These are phyloP conservation scores for Xylaria longipes DNA, from an alignment of 495 filamentous ascomycete species.

Conservation along the genomic window DNA sequence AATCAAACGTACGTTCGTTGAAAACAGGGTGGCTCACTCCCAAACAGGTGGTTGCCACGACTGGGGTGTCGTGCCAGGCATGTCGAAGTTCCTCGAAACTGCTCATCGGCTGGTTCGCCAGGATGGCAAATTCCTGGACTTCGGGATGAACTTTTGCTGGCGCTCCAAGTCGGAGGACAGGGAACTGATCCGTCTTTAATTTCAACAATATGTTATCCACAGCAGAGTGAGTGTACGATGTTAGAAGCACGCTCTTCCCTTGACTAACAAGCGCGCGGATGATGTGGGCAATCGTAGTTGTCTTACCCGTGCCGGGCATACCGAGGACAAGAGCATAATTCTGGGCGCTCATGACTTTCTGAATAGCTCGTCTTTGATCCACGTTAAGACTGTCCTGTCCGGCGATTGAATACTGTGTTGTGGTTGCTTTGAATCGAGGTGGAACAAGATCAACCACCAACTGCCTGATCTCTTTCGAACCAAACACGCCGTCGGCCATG, in stretches of 20 bases:
- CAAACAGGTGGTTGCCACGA: constrained; percentile 94
- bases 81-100: constrained; percentile 83
- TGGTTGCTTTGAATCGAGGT: constrained; percentile 72
- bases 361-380: constrained; percentile 83
- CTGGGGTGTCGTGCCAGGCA: constrained; percentile 79
- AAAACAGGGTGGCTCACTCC: constrained; percentile 90
- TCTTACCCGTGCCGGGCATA: constrained; percentile 98
- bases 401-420: constrained; percentile 63
- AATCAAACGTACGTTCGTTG: constrained; percentile 88
- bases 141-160: constrained; percentile 85
- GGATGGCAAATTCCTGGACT: constrained; percentile 79
- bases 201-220: constrained; percentile 98
- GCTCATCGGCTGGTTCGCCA: constrained; percentile 71
- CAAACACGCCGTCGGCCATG: constrained; percentile 79
- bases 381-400: constrained; percentile 73
- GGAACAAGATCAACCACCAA: constrained; percentile 76
- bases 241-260: constrained; percentile 89
- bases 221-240: constrained; percentile 95
- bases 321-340: constrained; percentile 95
- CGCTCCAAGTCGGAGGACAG: constrained; percentile 82
- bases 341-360: constrained; percentile 92
- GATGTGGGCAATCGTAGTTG: constrained; percentile 96
- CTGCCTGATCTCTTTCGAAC: constrained; percentile 73
- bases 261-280: constrained; percentile 88
- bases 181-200: constrained; percentile 77